Evolutionary conservation across 148 eudicot genomes (phyloP), one percentile per base, ranked within the genome.

Genomic region (Vaccinium macrocarpon): DNA sequence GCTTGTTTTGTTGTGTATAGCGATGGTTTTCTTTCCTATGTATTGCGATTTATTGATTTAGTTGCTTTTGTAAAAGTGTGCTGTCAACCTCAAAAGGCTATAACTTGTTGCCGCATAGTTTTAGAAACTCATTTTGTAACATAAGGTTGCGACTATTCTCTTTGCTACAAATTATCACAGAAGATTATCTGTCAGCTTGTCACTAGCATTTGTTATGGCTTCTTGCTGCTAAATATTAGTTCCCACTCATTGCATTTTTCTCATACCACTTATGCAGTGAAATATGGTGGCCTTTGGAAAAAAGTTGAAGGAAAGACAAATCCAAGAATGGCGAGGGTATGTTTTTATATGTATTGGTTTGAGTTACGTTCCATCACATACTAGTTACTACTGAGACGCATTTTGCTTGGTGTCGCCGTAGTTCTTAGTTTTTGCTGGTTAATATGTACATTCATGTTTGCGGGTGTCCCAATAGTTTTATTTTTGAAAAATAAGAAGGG

Each of bases 271-370:
- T 86, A 13, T 68, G 25, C 86, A 87, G 91, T 76, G 75, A 81
- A 76, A 89, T 81, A 93, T 93, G 96, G 96, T 93, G 88, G 95
- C 93, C 29, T 96, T 96, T 84, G 99, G 99, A 84, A 96, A 96
- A 53, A 94, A 93, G 94, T 82, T 96, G 92, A 96, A 94, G 89
- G 95, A 94, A 64, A 91, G 93, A 85, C 98, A 95, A 86, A 85
- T 96, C 73, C 91, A 93, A 91, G 98, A 93, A 93, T 96, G 99
- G 99, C 91, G 91, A 89, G 90, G 93, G 99, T 94, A 92, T 74
- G 92, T 72, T n/a, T 53, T 18, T 76, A 12, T 82, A 55, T 81
- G 25, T 53, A 7, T 51, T 71, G 38, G 32, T 51, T 82, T 18
- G 32, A 35, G 13, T 27, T 72, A 82, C 25, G 35, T 51, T 71